Conservation (phyloP, 2,329 filamentous ascomycete genomes). For the Botrytis cinerea region DNA sequence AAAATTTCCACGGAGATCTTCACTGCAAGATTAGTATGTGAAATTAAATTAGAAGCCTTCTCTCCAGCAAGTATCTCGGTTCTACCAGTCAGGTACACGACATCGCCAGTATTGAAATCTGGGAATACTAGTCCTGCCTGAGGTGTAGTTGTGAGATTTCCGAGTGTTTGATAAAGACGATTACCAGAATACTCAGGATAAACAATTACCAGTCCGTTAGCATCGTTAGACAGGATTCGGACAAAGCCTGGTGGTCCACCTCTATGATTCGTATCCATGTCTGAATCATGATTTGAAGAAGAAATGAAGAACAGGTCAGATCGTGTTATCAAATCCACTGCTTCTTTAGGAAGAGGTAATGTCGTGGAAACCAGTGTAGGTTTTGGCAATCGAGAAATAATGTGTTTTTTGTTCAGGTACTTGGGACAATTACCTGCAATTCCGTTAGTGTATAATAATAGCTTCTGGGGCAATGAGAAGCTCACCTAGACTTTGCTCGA, state of each 20-base stretch:
- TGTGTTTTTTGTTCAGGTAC: slow-evolving; percentile 74
- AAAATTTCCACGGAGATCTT: slow-evolving; percentile 63
- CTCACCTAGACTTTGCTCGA: slow-evolving; percentile 66
- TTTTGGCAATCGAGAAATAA: slow-evolving; percentile 55
- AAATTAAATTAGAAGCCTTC: slow-evolving; percentile 62
- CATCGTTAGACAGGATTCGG: slow-evolving; percentile 61
- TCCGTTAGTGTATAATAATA: slow-evolving; percentile 9
- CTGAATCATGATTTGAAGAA: slow-evolving; percentile 58
- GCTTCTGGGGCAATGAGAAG: not conserved
- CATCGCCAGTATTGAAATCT: slow-evolving; percentile 70
- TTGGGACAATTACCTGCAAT: slow-evolving; percentile 76
- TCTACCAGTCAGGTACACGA: slow-evolving; percentile 70
- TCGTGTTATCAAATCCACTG: slow-evolving; percentile 55
- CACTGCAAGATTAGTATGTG: slow-evolving; percentile 72
- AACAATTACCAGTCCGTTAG: slow-evolving; percentile 51
- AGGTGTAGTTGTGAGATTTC: slow-evolving; percentile 70
- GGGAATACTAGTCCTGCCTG: slow-evolving; percentile 70
- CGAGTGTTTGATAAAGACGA: slow-evolving; percentile 78
- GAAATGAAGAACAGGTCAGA: slow-evolving; percentile 81
- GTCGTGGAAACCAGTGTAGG: slow-evolving; percentile 54
- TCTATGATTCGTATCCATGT: slow-evolving; percentile 84
- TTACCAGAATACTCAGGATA: slow-evolving; percentile 87
- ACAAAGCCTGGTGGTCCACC: slow-evolving; percentile 76
- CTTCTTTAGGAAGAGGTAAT: slow-evolving; percentile 40
- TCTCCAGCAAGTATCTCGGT: slow-evolving; percentile 66